Percentiles rank a stretch among this genome's conserved stretches.
phyloP scores from a whole-genome alignment of 176 grass and related monocot genomes.

The Secale cereale region DNA sequence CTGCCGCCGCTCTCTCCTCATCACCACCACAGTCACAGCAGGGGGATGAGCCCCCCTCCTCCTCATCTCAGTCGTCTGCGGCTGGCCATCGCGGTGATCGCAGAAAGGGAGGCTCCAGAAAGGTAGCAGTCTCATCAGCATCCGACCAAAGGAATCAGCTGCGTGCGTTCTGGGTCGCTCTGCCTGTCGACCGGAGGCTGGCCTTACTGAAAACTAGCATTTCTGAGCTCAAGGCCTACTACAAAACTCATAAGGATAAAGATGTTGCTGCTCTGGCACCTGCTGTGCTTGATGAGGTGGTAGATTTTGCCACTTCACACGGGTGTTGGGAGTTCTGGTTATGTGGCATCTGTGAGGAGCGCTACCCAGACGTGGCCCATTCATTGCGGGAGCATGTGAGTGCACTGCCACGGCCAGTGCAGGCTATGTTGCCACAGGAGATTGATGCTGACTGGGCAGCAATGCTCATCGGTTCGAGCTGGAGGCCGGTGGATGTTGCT shows the following conservation, averaged over 20 bases:
- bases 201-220: conserved; percentile 53
- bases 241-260: conserved; percentile 43
- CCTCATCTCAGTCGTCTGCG: conserved; percentile 33
- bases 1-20: background rate
- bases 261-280: conserved; percentile 19
- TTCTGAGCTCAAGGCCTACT: conserved; percentile 56
- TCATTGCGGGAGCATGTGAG: conserved; percentile 47
- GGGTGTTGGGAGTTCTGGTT: conserved; percentile 70
- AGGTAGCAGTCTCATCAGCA: conserved; percentile 15
- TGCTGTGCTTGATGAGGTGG: conserved; percentile 47
- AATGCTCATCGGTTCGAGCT: conserved; percentile 62
- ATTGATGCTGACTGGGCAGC: conserved; percentile 55
- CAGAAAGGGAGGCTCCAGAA: conserved; percentile 56
- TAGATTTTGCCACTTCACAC: conserved; percentile 35
- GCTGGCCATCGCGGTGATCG: conserved; percentile 45
- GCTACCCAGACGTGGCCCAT: conserved; percentile 48
- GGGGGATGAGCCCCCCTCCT: conserved; percentile 59
- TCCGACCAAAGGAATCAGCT: conserved; percentile 62
- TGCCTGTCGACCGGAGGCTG: conserved; percentile 43
- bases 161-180: conserved; percentile 59
- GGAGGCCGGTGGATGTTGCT: conserved; percentile 70
- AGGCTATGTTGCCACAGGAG: conserved; percentile 54
- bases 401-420: conserved; percentile 25
- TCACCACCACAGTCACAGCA: background rate
- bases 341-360: conserved; percentile 57